Evolutionary conservation across 331 rosid genomes (phyloP).

Genomic region (Malus hybrid): DNA sequence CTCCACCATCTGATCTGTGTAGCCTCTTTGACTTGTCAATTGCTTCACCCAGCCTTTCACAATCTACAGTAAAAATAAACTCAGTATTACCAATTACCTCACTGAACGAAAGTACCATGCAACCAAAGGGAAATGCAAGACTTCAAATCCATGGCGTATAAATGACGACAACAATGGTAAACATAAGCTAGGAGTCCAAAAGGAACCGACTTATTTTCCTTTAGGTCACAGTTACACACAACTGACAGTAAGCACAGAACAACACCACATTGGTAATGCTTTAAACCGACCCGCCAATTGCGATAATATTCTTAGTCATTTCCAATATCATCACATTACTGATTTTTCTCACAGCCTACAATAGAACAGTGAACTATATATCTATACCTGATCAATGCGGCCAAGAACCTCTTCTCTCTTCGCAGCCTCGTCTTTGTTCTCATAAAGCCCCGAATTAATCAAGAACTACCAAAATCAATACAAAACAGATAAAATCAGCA

Average conservation of each 20-base stretch:
- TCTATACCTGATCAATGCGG: constrained; percentile 59
- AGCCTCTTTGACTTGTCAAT: constrained; percentile 74
- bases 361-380: background rate
- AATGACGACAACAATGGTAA: background rate
- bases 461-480: constrained; percentile 36
- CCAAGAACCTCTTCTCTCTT: constrained; percentile 67
- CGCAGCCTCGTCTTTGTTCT: constrained; percentile 57
- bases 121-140: background rate
- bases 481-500: background rate
- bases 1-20: constrained; percentile 94
- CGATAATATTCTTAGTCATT: background rate
- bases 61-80: constrained; percentile 43
- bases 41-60: constrained; percentile 95
- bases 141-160: background rate
- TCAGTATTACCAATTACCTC: background rate
- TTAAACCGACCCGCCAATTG: background rate
- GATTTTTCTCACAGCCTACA: background rate
- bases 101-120: background rate
- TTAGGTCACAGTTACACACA: background rate
- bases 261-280: background rate
- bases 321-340: background rate
- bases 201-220: background rate
- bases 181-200: background rate
- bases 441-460: constrained; percentile 70
- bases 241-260: background rate